Evolutionary conservation across 2,329 filamentous ascomycete genomes (phyloP).

Genomic region (Cadophora sp.): DNA sequence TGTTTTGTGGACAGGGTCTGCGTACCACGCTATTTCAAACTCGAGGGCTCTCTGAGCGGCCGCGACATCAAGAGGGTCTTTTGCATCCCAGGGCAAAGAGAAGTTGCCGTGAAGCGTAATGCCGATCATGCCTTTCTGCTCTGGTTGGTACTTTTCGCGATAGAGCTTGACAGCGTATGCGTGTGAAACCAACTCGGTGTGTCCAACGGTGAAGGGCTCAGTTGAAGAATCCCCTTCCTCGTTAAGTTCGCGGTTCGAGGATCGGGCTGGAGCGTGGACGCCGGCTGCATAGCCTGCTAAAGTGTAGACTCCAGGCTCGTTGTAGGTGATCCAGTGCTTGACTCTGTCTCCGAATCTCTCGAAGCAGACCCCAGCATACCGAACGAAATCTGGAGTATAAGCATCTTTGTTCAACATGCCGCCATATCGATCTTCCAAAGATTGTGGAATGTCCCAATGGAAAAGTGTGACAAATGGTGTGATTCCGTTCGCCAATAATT

Average conservation of each 20-base stretch:
- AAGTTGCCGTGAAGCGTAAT: constrained; percentile 79
- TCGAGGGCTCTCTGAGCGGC: constrained; percentile 81
- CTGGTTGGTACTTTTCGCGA: constrained; percentile 77
- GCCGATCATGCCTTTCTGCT: constrained; percentile 76
- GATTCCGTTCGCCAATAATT: constrained; percentile 76
- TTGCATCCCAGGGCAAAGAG: constrained; percentile 76
- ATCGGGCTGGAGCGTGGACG: constrained; percentile 79
- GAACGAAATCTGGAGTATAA: constrained; percentile 80
- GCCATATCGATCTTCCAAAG: constrained; percentile 80
- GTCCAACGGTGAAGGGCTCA: constrained; percentile 82
- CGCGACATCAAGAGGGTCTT: constrained; percentile 74
- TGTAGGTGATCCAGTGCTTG: constrained; percentile 88
- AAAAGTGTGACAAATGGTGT: constrained; percentile 81
- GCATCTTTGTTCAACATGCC: constrained; percentile 80
- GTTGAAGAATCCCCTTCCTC: constrained; percentile 73
- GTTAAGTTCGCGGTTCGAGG: constrained; percentile 74
- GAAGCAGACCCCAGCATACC: constrained; percentile 79
- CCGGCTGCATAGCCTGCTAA: constrained; percentile 81
- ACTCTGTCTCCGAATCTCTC: constrained; percentile 71
- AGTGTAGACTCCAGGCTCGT: constrained; percentile 85
- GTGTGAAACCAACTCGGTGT: constrained; percentile 82
- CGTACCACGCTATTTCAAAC: constrained; percentile 87
- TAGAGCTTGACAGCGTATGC: constrained; percentile 80
- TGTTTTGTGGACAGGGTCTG: constrained; percentile 78
- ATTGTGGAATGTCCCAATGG: constrained; percentile 86